Evolutionary conservation across 208 protist genomes (phyloP).

Genomic region (Novymonas esmeraldas): DNA sequence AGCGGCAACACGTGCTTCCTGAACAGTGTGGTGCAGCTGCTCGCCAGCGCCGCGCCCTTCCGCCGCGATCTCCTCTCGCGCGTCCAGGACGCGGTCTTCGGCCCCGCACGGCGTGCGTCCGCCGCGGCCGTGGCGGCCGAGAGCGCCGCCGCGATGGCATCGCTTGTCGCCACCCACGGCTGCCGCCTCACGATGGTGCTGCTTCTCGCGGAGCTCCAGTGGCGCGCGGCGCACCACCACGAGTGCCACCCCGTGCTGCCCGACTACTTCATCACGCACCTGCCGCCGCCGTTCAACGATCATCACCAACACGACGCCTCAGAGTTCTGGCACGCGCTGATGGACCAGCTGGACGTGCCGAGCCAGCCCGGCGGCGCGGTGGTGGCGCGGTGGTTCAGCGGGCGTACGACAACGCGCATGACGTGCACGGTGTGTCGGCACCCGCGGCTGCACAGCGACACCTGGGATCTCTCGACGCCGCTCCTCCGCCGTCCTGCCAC

Average conservation of each 20-base stretch:
- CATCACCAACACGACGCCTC: constrained; percentile 75
- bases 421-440: constrained; percentile 42
- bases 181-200: constrained; percentile 35
- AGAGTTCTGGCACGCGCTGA: constrained; percentile 67
- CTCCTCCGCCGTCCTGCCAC: not conserved
- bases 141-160: not conserved
- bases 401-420: constrained; percentile 42
- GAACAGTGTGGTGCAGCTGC: constrained; percentile 68
- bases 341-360: constrained; percentile 57
- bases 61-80: constrained; percentile 19
- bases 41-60: constrained; percentile 50
- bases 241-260: constrained; percentile 27
- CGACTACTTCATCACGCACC: constrained; percentile 29
- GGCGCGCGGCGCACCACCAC: constrained; percentile 37
- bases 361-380: constrained; percentile 25
- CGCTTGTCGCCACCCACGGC: constrained; percentile 1
- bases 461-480: constrained; percentile 48
- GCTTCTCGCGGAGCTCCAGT: constrained; percentile 56
- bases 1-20: constrained; percentile 73
- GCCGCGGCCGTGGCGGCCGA: not conserved
- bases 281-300: constrained; percentile 58
- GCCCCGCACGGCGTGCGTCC: not conserved
- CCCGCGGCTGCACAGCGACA: constrained; percentile 31
- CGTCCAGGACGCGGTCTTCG: constrained; percentile 22
- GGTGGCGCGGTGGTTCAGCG: constrained; percentile 63